Conservation (phyloP, 2,329 filamentous ascomycete species). For the Arthrobotrys entomopaga region DNA sequence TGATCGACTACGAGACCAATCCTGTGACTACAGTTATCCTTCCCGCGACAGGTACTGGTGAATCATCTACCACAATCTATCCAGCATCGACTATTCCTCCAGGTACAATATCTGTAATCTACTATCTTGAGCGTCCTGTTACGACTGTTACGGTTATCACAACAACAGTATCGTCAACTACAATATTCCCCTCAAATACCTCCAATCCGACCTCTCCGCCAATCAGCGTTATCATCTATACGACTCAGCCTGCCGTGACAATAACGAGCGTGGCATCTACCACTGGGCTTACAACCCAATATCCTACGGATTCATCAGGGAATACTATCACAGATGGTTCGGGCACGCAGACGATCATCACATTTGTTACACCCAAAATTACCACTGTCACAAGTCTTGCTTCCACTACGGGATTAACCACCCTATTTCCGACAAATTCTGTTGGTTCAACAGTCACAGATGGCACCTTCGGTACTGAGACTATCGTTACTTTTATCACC, state of each 20-base stretch:
- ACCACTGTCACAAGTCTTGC: background rate
- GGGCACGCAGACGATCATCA: background rate
- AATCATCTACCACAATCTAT: background rate
- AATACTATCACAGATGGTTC: constrained; percentile 14
- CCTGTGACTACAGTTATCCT: background rate
- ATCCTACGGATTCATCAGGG: background rate
- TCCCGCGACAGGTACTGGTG: constrained; percentile 3
- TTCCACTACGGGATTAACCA: background rate
- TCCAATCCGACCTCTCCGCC: background rate
- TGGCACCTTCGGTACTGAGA: background rate
- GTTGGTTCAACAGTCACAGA: constrained; percentile 15
- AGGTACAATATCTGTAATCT: constrained; percentile 7
- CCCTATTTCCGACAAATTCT: constrained; percentile 9
- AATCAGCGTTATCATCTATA: constrained; percentile 3
- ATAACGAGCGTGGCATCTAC: background rate
- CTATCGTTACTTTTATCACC: constrained; percentile 1
- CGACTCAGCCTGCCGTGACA: background rate
- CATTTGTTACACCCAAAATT: background rate
- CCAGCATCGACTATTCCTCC: background rate
- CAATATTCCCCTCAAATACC: constrained; percentile 6
- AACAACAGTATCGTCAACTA: background rate
- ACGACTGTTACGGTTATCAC: background rate
- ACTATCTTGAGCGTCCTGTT: constrained; percentile 1
- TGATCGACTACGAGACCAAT: background rate
- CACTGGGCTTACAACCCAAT: background rate